Evolutionary conservation across 2,329 filamentous ascomycete species (phyloP), one percentile per base, ranked within the genome.

Genomic region (Ceratocystis alfenasii): DNA sequence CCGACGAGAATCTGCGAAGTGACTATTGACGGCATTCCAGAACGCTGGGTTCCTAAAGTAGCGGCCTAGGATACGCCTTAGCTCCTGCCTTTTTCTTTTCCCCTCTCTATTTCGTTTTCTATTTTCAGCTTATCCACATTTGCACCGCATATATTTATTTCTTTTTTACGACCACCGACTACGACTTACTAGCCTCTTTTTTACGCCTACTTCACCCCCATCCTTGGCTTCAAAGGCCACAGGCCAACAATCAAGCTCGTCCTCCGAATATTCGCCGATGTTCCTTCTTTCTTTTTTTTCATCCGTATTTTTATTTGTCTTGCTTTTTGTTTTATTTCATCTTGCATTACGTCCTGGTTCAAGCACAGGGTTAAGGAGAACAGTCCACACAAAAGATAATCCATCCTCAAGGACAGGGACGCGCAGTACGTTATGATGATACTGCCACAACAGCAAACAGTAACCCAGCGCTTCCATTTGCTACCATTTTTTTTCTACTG

Each of bases 1-100:
- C 74, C 79, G 46, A 75, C 75, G 46, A 82, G 78, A 71, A 76
- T 79, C 10, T 86, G 86, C 73, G 79, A 80, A 68, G 78, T 86
- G 68, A 78, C 81, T 46, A 70, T 78, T 45, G 80, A 84, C 68
- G 84, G 84, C 33, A 79, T 87, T 44, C 84, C 84, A 22, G 75
- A 78, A 22, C 77, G 84, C 70, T 87, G 84, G 84, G 76, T 83
- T 57, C 50, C 61, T 6, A 61, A 30, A 36, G 25, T 62, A 8
- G 36, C 50, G 7, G 41, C 28, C 3, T 50, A 63, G 61, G 2
- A 2, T n/a, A 25, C 12, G 28, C 41, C 10, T 63, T 12, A 30
- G 61, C 17, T 57, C 33, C 25, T 44, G 55, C n/a, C 25, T 3
- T 20, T 30, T 57, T 61, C 44, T 62, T 61, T 63, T 59, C 48